Evolutionary conservation across 768 basidiomycete genomes (phyloP), one percentile per base, ranked within the genome.

Genomic region (Lentinula sp.): DNA sequence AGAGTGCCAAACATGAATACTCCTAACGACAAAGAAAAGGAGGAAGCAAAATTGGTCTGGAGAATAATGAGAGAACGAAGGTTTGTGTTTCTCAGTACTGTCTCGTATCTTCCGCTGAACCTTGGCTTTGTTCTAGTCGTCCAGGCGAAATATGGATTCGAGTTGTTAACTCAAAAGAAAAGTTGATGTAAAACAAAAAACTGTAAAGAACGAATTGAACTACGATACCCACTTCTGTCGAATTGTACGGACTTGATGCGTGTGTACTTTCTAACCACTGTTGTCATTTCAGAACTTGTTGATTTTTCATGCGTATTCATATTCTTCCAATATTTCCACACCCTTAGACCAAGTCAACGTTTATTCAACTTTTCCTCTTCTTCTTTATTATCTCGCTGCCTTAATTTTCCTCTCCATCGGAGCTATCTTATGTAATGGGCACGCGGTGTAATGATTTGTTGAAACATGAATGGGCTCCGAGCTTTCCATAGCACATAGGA

Each of bases 31-130:
- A 50, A 28, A 36, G 72, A 71, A 23, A 75, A 73, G 32, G 74
- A 75, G 61, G 82, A 81, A 23, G 74, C 73, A n/a, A 79, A 75
- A 64, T 76, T 76, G 62, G 85, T 87, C 20, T 94, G 85, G 72
- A 76, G 90, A 57, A 84, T 94, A 56, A 68, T 94, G 67, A 77
- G 92, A 54, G 92, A 90, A 72, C 85, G 82, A 73, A 93, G 90
- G 90, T 85, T n/a, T 15, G 78, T 73, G 28, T 20, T 48, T 62
- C n/a, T 60, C 16, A 49, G 6, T 52, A 45, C 41, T 66, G 43
- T 6, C 16, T 18, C 43, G 41, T 20, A 13, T 35, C n/a, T 13
- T 49, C 8, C 16, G 9, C 45, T 59, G 80, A 81, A 81, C 12
- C 20, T 77, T 71, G 35, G 15, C 37, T 64, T 60, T 18, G 62